Evolutionary conservation across 2,329 filamentous ascomycete genomes (phyloP).

Genomic region (Nemania sp.): DNA sequence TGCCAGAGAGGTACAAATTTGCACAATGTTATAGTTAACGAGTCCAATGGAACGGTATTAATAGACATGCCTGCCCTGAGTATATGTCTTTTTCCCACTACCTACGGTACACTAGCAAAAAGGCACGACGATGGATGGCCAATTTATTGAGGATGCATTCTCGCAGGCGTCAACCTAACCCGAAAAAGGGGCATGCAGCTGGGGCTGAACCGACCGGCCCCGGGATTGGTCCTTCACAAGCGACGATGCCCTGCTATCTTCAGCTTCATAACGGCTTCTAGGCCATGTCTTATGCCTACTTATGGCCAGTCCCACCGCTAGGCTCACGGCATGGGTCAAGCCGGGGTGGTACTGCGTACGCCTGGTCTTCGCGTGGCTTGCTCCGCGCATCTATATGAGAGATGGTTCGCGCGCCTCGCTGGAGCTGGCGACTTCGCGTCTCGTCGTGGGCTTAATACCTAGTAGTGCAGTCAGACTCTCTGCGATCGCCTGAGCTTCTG

Average conservation of each 20-base stretch:
- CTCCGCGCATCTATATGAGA: background rate
- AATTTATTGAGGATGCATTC: too few species aligned
- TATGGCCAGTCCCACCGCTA: background rate
- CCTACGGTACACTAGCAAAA: too few species aligned
- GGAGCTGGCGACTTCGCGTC: background rate
- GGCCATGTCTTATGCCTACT: background rate
- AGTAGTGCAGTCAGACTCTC: background rate
- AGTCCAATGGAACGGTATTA: too few species aligned
- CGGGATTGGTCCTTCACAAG: constrained; percentile 5
- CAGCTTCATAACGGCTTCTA: background rate
- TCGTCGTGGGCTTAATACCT: background rate
- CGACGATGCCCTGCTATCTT: background rate
- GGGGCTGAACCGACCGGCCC: constrained; percentile 11
- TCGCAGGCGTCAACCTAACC: too few species aligned
- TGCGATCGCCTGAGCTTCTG: background rate
- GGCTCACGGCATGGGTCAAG: background rate
- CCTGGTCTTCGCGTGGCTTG: background rate
- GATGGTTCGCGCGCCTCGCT: background rate
- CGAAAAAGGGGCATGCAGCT: constrained; percentile 9
- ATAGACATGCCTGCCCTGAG: too few species aligned
- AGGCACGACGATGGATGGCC: too few species aligned
- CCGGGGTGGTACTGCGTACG: background rate
- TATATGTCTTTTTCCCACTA: too few species aligned
- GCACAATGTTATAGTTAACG: too few species aligned
- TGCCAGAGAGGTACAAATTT: too few species aligned